phyloP scores from a whole-genome alignment of 1,139 yeast genomes.

The Yamadazyma mexicana region DNA sequence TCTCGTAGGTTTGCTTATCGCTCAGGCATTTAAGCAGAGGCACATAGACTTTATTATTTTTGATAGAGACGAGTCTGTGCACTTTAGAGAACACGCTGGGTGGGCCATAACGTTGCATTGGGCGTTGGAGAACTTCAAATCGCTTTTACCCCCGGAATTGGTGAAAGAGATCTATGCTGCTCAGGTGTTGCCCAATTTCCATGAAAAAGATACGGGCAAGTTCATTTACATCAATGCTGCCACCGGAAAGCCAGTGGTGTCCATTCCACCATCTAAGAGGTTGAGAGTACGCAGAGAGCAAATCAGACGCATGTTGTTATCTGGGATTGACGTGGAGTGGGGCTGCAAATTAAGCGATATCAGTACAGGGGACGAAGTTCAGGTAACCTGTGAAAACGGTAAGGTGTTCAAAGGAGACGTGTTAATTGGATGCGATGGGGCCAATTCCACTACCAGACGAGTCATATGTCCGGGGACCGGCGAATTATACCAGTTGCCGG shows the following conservation, averaged over 20 bases:
- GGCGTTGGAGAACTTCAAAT: conserved; percentile 23
- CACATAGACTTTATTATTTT: conserved; percentile 21
- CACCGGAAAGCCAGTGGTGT: conserved; percentile 22
- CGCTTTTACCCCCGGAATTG: conserved; percentile 19
- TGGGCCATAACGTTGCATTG: conserved; percentile 33
- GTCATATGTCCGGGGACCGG: conserved; percentile 19
- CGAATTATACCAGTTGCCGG: conserved; percentile 22
- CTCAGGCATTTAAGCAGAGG: conserved; percentile 23
- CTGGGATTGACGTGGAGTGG: conserved; percentile 26
- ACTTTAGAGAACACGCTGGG: conserved; percentile 22
- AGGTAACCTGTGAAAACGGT: conserved; percentile 21
- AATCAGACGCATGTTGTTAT: conserved; percentile 19
- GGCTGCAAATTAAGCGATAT: conserved; percentile 18
- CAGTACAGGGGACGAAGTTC: conserved; percentile 12
- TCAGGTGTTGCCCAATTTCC: conserved; percentile 25
- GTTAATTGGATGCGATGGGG: conserved; percentile 26
- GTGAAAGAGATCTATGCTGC: conserved; percentile 19
- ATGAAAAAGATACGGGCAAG: conserved; percentile 24
- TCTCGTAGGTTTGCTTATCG: conserved; percentile 22
- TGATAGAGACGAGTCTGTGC: conserved; percentile 23
- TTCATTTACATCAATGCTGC: conserved; percentile 26
- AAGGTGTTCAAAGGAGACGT: conserved; percentile 20
- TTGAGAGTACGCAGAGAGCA: conserved; percentile 28
- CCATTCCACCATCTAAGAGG: conserved; percentile 27
- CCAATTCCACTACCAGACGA: conserved; percentile 22